phyloP scores from a whole-genome alignment of 2,329 filamentous ascomycete genomes.

The Fusarium sp. region DNA sequence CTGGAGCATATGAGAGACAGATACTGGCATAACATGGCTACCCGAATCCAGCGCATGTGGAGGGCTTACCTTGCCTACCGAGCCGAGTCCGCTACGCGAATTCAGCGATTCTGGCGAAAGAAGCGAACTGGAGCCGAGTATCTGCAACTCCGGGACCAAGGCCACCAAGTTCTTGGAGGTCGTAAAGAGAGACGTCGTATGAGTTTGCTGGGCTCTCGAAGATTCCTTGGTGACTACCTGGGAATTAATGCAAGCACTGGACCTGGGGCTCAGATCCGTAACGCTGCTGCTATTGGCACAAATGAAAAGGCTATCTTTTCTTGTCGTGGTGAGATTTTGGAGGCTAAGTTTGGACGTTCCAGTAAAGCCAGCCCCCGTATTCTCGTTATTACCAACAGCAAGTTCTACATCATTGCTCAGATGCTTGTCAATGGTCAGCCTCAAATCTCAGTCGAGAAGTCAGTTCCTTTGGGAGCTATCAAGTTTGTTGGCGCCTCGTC shows the following conservation, averaged over 20 bases:
- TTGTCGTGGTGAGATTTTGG: conserved; percentile 87
- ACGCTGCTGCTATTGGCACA: conserved; percentile 75
- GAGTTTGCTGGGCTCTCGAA: conserved; percentile 89
- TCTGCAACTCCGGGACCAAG: conserved; percentile 87
- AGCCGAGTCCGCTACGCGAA: conserved; percentile 90
- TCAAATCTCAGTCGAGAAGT: conserved; percentile 83
- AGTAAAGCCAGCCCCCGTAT: conserved; percentile 92
- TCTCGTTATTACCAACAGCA: conserved; percentile 85
- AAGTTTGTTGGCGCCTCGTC: conserved; percentile 87
- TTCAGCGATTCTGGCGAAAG: conserved; percentile 95
- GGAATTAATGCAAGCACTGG: conserved; percentile 86
- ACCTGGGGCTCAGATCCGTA: conserved; percentile 83
- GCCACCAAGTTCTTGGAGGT: conserved; percentile 82
- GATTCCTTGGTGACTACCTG: conserved; percentile 95
- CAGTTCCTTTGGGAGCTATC: conserved; percentile 86
- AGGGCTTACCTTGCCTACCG: conserved; percentile 94
- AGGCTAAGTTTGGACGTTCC: conserved; percentile 95
- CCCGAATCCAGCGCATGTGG: conserved; percentile 97
- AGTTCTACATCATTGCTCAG: conserved; percentile 91
- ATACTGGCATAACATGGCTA: conserved; percentile 99
- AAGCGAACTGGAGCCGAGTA: conserved; percentile 92
- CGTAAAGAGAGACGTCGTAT: conserved; percentile 93
- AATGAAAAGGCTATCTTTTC: conserved; percentile 89
- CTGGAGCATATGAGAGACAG: conserved; percentile 97
- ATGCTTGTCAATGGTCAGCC: conserved; percentile 84